Conservation (phyloP, 805 yeast species). For the Metschnikowia similis region DNA sequence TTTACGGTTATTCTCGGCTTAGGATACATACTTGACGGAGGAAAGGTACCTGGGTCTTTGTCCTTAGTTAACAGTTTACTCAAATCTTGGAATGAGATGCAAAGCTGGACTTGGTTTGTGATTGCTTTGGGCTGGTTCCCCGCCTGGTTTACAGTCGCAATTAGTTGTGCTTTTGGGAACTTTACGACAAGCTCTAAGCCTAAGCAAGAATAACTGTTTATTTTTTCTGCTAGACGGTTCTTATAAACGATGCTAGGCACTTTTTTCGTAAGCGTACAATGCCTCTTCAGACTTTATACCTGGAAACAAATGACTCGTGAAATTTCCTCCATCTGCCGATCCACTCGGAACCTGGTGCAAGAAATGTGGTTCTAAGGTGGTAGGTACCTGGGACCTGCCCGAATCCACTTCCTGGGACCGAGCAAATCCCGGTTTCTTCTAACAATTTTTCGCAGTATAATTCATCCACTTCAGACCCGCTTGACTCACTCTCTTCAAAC, state of each 20-base stretch:
- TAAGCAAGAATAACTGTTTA: background rate
- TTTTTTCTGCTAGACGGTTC: background rate
- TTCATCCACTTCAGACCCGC: slow-evolving; percentile 70
- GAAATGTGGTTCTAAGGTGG: slow-evolving; percentile 93
- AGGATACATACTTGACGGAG: slow-evolving; percentile 25
- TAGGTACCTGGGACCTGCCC: slow-evolving; percentile 88
- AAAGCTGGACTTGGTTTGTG: slow-evolving; percentile 84
- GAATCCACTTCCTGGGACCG: slow-evolving; percentile 96
- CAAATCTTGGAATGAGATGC: slow-evolving; percentile 61
- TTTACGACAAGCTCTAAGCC: slow-evolving; percentile 8
- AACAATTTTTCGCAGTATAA: slow-evolving; percentile 81
- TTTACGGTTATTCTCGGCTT: slow-evolving; percentile 26
- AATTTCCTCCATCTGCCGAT: slow-evolving; percentile 72
- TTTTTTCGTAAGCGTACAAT: background rate
- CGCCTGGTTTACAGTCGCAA: slow-evolving; percentile 54
- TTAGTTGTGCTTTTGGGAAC: slow-evolving; percentile 29
- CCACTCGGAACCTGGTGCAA: slow-evolving; percentile 94
- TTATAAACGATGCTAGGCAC: background rate
- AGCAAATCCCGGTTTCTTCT: slow-evolving; percentile 90
- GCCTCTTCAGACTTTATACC: slow-evolving; percentile 32
- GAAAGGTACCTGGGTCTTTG: slow-evolving; percentile 28
- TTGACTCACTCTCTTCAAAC: slow-evolving; percentile 52
- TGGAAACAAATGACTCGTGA: slow-evolving; percentile 66
- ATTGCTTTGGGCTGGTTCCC: slow-evolving; percentile 78
- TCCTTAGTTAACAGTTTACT: slow-evolving; percentile 49